Percentiles rank a stretch among this genome's conserved stretches.
Conservation (phyloP, 2,329 filamentous ascomycete species). For the Westerdykella aurantiaca region DNA sequence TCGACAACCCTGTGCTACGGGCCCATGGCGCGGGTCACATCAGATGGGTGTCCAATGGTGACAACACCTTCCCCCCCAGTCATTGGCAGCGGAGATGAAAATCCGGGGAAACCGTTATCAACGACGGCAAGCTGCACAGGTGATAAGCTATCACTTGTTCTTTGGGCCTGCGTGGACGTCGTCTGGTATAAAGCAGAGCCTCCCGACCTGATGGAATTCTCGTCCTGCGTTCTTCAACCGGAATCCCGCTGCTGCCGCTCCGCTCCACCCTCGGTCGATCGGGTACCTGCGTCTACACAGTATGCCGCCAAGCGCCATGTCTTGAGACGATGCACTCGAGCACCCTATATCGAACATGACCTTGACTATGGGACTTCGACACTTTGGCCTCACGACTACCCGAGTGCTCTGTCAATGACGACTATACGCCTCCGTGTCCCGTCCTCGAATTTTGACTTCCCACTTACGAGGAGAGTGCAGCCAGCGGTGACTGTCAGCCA, state of each 20-base stretch:
- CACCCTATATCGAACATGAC: slow-evolving; percentile 1
- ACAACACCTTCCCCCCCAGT: slow-evolving; percentile 13
- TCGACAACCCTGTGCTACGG: slow-evolving; percentile 10
- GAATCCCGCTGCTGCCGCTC: slow-evolving; percentile 5
- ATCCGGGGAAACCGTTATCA: slow-evolving; percentile 29
- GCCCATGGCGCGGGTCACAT: slow-evolving; percentile 18
- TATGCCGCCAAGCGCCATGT: slow-evolving; percentile 4
- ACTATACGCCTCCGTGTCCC: slow-evolving; percentile 27
- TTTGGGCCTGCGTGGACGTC: slow-evolving; percentile 7
- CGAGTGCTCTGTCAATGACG: background rate
- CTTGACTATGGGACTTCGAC: background rate
- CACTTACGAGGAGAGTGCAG: too few species aligned
- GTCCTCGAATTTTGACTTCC: background rate
- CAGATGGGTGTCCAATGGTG: slow-evolving; percentile 12
- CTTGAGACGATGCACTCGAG: slow-evolving; percentile 15
- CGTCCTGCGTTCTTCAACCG: slow-evolving; percentile 4
- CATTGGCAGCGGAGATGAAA: slow-evolving; percentile 13
- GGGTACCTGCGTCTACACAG: slow-evolving; percentile 4
- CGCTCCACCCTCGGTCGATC: slow-evolving; percentile 3
- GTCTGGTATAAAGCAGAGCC: slow-evolving; percentile 14
- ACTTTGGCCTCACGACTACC: background rate
- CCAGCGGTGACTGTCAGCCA: slow-evolving; percentile 16
- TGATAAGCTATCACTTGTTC: slow-evolving; percentile 32
- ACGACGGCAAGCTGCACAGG: slow-evolving; percentile 22
- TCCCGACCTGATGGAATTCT: background rate